Evolutionary conservation across 2,329 filamentous ascomycete species (phyloP).

Genomic region (Thermothelomyces thermophilus): DNA sequence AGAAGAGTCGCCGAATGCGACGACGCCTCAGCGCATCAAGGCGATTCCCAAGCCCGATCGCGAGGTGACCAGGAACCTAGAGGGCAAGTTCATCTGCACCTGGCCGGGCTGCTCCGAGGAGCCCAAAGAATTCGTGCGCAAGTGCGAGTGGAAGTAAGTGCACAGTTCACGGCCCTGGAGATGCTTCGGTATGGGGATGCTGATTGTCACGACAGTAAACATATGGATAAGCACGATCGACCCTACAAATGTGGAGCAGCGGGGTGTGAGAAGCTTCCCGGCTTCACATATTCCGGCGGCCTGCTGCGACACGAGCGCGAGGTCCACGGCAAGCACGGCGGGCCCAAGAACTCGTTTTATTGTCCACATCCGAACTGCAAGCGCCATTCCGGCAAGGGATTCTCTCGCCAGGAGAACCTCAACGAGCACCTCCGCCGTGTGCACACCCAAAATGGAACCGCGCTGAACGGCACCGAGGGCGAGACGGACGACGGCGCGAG

Average conservation of each 20-base stretch:
- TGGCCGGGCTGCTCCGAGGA: constrained; percentile 62
- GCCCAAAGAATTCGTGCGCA: constrained; percentile 63
- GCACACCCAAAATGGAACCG: constrained; percentile 52
- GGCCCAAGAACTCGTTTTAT: constrained; percentile 78
- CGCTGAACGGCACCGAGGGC: constrained; percentile 28
- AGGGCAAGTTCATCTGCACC: constrained; percentile 73
- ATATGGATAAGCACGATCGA: constrained; percentile 96
- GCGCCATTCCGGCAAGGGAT: constrained; percentile 78
- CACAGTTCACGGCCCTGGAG: background rate
- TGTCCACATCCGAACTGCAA: constrained; percentile 87
- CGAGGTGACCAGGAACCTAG: constrained; percentile 52
- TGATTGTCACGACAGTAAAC: constrained; percentile 60
- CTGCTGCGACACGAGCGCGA: constrained; percentile 86
- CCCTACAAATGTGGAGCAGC: constrained; percentile 79
- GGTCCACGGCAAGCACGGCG: constrained; percentile 85
- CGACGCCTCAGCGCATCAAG: constrained; percentile 38
- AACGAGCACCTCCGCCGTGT: constrained; percentile 88
- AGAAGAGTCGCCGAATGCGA: constrained; percentile 25
- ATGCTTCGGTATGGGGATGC: background rate
- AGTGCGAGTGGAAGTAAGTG: constrained; percentile 90
- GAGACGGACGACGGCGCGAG: constrained; percentile 43
- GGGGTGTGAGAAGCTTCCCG: constrained; percentile 86
- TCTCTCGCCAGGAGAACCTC: constrained; percentile 88
- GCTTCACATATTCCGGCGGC: constrained; percentile 92
- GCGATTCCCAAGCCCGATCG: constrained; percentile 54